Evolutionary conservation across 495 filamentous ascomycete genomes (phyloP).

Genomic region (Aspergillus sclerotiicarbonarius): DNA sequence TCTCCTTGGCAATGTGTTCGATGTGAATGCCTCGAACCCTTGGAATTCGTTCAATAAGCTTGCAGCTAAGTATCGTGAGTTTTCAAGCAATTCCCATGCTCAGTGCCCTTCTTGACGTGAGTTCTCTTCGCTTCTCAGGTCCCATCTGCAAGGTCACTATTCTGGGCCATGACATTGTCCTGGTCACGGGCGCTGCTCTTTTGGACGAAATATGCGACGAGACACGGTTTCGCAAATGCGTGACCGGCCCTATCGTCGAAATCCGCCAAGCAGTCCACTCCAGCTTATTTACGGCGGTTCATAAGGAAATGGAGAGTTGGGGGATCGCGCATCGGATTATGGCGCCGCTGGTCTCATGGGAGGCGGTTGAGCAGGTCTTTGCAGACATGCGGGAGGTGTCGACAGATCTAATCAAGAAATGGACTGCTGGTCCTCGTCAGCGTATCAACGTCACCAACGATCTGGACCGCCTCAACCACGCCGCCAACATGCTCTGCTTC

Average conservation of each 20-base stretch:
- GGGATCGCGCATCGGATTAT: constrained; percentile 70
- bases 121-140: constrained; percentile 28
- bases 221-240: constrained; percentile 64
- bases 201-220: constrained; percentile 72
- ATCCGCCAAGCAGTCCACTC: constrained; percentile 63
- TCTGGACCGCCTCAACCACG: constrained; percentile 68
- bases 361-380: constrained; percentile 33
- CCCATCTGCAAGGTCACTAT: constrained; percentile 71
- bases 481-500: constrained; percentile 66
- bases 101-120: background rate
- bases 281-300: constrained; percentile 71
- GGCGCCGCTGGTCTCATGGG: constrained; percentile 37
- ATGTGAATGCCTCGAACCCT: constrained; percentile 59
- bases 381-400: constrained; percentile 66
- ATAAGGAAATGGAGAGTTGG: constrained; percentile 62
- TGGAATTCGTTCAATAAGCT: constrained; percentile 62
- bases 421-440: constrained; percentile 54
- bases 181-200: constrained; percentile 55
- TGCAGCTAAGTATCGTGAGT: constrained; percentile 60
- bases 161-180: constrained; percentile 48
- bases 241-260: constrained; percentile 56
- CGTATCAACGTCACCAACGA: constrained; percentile 63
- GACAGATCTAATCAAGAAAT: constrained; percentile 66
- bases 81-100: background rate
- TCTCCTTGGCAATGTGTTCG: constrained; percentile 65